Conservation (phyloP, 2,329 filamentous ascomycete genomes). For the Thielaviopsis ethacetica region DNA sequence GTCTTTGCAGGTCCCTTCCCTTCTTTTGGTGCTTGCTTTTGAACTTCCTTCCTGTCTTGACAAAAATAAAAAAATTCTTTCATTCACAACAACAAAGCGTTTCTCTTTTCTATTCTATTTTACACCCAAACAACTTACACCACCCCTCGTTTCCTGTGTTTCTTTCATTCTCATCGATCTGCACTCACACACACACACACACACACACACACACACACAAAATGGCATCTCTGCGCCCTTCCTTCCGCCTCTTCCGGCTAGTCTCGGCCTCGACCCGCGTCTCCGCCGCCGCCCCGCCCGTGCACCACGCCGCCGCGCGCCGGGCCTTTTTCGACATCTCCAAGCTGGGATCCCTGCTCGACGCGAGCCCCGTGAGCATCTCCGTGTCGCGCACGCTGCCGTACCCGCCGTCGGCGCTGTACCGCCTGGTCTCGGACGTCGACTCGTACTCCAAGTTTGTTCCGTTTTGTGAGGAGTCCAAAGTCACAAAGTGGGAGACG, state of each 20-base stretch:
- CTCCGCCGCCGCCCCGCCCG: constrained; percentile 13
- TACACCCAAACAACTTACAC: not conserved
- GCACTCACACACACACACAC: too few species aligned
- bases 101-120: not conserved
- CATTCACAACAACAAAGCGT: not conserved
- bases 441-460: constrained; percentile 72
- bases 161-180: not conserved
- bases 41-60: not conserved
- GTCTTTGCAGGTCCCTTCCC: not conserved
- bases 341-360: constrained; percentile 16
- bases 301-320: constrained; percentile 16
- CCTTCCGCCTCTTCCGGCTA: not conserved
- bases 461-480: constrained; percentile 71
- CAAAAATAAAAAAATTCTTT: not conserved
- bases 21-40: not conserved
- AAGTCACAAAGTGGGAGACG: constrained; percentile 51
- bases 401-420: constrained; percentile 55
- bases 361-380: constrained; percentile 39
- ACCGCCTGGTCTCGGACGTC: constrained; percentile 76
- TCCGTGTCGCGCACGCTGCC: constrained; percentile 61
- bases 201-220: not conserved
- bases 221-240: not conserved
- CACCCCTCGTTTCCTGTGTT: not conserved
- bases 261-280: constrained; percentile 4
- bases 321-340: constrained; percentile 22